Conservation (phyloP, 2,329 filamentous ascomycete species). For the Epichloe coenophiala region DNA sequence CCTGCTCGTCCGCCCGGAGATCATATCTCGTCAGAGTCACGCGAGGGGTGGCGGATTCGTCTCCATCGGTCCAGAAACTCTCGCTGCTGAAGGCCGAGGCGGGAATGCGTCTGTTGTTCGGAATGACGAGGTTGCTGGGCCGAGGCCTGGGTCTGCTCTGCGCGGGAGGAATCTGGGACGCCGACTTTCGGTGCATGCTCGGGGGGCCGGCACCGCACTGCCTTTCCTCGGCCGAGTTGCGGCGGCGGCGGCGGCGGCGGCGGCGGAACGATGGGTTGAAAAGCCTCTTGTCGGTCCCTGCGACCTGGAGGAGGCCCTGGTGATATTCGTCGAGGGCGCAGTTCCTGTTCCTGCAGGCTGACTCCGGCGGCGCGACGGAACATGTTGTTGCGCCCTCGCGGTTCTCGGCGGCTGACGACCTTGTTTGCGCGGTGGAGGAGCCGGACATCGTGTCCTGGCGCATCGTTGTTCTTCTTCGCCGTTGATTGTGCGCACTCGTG, state of each 20-base stretch:
- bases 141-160: neutral
- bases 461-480: neutral
- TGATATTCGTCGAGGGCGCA: slow-evolving; percentile 1
- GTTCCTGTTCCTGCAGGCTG: too few species aligned
- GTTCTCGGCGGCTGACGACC: too few species aligned
- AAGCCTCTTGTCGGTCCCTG: neutral
- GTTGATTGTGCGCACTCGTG: neutral
- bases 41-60: slow-evolving; percentile 1
- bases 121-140: neutral
- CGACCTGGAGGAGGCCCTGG: neutral
- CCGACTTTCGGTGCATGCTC: neutral
- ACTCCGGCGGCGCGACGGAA: neutral
- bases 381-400: neutral
- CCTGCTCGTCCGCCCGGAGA: slow-evolving; percentile 2
- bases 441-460: neutral
- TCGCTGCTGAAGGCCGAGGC: neutral
- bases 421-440: neutral
- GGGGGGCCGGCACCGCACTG: too few species aligned
- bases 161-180: neutral
- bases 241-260: neutral
- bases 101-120: neutral
- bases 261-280: slow-evolving; percentile 1
- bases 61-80: slow-evolving; percentile 2
- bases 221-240: neutral
- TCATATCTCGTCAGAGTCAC: slow-evolving; percentile 5